Evolutionary conservation across 805 yeast species (phyloP).

Genomic region (Kluyveromyces starmeri): DNA sequence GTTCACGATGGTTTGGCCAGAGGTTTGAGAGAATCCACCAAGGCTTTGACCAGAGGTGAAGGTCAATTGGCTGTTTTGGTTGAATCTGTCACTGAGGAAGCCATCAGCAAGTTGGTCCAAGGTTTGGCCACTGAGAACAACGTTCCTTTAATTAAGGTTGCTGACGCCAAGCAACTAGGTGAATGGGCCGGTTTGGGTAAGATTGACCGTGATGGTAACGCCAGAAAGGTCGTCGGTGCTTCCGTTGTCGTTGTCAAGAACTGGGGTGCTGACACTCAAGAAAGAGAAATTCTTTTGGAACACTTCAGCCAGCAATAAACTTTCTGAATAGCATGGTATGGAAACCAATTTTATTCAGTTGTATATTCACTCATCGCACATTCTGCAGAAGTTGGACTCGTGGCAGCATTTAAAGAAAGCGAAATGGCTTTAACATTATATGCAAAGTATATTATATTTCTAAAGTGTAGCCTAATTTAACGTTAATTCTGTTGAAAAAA

Average conservation of each 20-base stretch:
- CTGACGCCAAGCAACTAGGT: slow-evolving; percentile 99
- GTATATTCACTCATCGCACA: too few relatives aligned
- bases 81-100: slow-evolving; percentile 97
- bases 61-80: slow-evolving; percentile 96
- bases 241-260: slow-evolving; percentile 98
- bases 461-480: too few relatives aligned
- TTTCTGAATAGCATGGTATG: too few relatives aligned
- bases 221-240: slow-evolving; percentile 99
- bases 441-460: too few relatives aligned
- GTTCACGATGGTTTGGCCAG: slow-evolving; percentile 99
- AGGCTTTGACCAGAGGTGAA: slow-evolving; percentile 95
- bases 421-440: too few relatives aligned
- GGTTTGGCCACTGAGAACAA: slow-evolving; percentile 97
- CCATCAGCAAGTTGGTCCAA: slow-evolving; percentile 95
- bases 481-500: too few relatives aligned
- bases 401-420: too few relatives aligned
- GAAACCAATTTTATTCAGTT: too few relatives aligned
- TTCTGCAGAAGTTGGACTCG: too few relatives aligned
- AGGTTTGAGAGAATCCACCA: slow-evolving; percentile 99
- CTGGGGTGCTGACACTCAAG: slow-evolving; percentile 99
- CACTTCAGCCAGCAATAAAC: slow-evolving; percentile 84
- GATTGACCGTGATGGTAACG: slow-evolving; percentile 99
- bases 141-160: slow-evolving; percentile 97
- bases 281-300: slow-evolving; percentile 91
- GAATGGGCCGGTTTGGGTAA: slow-evolving; percentile 99